These are phyloP conservation scores for Basidiobolus meristosporus DNA, from an alignment of 371 early-diverging fungal species.

Conservation along the genomic window DNA sequence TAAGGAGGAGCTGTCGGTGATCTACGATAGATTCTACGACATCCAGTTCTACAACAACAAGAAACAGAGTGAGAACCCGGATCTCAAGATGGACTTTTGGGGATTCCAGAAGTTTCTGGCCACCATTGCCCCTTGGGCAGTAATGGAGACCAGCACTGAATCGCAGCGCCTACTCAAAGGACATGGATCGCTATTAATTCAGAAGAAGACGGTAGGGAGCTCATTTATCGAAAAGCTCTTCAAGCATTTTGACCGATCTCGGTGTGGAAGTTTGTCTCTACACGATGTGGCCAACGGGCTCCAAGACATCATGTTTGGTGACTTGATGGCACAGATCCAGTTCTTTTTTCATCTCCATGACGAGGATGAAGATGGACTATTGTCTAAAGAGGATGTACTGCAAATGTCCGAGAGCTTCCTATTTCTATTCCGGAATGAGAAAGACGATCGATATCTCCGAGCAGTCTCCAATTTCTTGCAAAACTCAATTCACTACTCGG, in stretches of 20 bases:
- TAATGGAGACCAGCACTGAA: constrained; percentile 11
- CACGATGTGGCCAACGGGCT: constrained; percentile 68
- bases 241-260: constrained; percentile 1
- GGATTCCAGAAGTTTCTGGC: constrained; percentile 42
- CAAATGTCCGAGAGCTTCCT: constrained; percentile 75
- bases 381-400: constrained; percentile 66
- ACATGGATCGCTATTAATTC: not conserved
- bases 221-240: constrained; percentile 3
- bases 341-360: constrained; percentile 77
- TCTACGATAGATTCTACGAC: constrained; percentile 79
- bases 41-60: constrained; percentile 50
- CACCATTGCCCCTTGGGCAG: constrained; percentile 27
- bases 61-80: constrained; percentile 4
- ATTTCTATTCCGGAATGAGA: constrained; percentile 41
- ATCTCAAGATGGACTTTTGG: constrained; percentile 31
- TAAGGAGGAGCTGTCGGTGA: constrained; percentile 61
- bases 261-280: constrained; percentile 36
- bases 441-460: constrained; percentile 37
- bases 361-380: constrained; percentile 37
- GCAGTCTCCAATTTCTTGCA: constrained; percentile 51
- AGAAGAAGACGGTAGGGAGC: constrained; percentile 3
- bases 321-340: constrained; percentile 57
- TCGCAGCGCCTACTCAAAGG: not conserved
- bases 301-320: constrained; percentile 55
- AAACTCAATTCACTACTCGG: constrained; percentile 44